Evolutionary conservation across 129 eudicot species (phyloP), one percentile per base, ranked within the genome.

Genomic region (Scalesia atractyloides): DNA sequence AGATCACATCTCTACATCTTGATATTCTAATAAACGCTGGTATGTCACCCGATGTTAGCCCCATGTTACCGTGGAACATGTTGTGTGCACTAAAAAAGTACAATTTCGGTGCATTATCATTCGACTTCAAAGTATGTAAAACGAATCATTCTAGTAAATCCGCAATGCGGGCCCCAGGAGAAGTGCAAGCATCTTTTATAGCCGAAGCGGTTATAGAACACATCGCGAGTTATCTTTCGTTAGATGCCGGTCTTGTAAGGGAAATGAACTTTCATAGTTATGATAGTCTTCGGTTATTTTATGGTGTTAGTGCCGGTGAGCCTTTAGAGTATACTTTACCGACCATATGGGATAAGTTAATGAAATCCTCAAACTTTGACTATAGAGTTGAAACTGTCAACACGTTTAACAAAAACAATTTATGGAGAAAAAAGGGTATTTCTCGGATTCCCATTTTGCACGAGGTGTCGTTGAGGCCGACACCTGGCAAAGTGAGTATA

Each of bases 81-180:
- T 5, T 86, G 46, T 83, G 80, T 34, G 68, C 88, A 43, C 84
- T 94, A 20, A 90, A 90, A 64, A 94, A 88, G 78, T 94, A 94
- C 68, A 48, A 94, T 76, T 94, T 95, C 90, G 98, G 98, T 57
- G 87, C 98, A 58, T 80, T 94, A 39, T 88, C 96, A 22, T 88
- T 88, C 44, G 85, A 90, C 26, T 71, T 94, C 15, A 90, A 90
- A 76, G 57, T 94, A 51, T 94, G 98, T 82, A 94, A 88, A 73
- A 94, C 98, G 37, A 94, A 94, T 51, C 92, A 80, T 75, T 43
- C 89, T 17, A 86, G 83, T 76, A 94, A 86, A 83, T 86, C 98
- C 0, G 93, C 95, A 26, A 90, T 94, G 98, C 90, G 98, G 19
- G 96, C 73, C 74, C 98, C 98, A 14, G 98, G 98, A 17, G 96